phyloP scores from a whole-genome alignment of 2,329 filamentous ascomycete genomes.

The Zasmidium angulare region DNA sequence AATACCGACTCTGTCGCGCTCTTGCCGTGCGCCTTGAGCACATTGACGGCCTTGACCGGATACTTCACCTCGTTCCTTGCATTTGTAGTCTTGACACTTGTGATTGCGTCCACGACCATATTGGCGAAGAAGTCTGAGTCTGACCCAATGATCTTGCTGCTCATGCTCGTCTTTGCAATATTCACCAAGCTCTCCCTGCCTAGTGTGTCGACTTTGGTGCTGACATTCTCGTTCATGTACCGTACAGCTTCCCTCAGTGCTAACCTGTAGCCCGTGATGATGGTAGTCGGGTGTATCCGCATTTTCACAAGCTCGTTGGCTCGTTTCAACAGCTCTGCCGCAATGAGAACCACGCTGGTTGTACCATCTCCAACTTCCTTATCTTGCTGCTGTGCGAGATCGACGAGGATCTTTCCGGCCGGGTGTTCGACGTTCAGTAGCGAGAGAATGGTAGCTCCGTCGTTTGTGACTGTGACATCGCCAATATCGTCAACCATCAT shows the following conservation, averaged over 20 bases:
- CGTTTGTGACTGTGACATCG: slow-evolving; percentile 98
- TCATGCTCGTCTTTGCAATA: slow-evolving; percentile 99
- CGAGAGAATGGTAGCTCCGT: slow-evolving; percentile 93
- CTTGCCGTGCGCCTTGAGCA: slow-evolving; percentile 97
- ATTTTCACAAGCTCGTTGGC: slow-evolving; percentile 99
- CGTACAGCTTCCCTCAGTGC: slow-evolving; percentile 94
- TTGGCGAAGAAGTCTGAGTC: slow-evolving; percentile 97
- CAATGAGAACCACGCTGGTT: slow-evolving; percentile 95
- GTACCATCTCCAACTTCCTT: slow-evolving; percentile 99
- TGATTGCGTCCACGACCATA: slow-evolving; percentile 96
- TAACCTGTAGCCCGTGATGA: slow-evolving; percentile 96
- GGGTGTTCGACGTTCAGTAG: slow-evolving; percentile 97
- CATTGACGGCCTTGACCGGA: slow-evolving; percentile 98
- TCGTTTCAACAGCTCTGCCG: slow-evolving; percentile 86
- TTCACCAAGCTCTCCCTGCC: slow-evolving; percentile 87
- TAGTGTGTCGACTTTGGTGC: slow-evolving; percentile 88
- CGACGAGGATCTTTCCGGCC: slow-evolving; percentile 96
- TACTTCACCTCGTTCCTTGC: slow-evolving; percentile 90
- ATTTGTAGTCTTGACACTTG: slow-evolving; percentile 90
- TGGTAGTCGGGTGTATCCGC: slow-evolving; percentile 98
- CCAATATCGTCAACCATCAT: slow-evolving; percentile 99
- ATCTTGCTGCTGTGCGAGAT: slow-evolving; percentile 96
- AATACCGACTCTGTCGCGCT: slow-evolving; percentile 82
- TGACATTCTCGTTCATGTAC: slow-evolving; percentile 98
- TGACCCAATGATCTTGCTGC: slow-evolving; percentile 94